These are phyloP conservation scores for Penicillium salamii DNA, from an alignment of 495 filamentous ascomycete species.

Conservation along the genomic window DNA sequence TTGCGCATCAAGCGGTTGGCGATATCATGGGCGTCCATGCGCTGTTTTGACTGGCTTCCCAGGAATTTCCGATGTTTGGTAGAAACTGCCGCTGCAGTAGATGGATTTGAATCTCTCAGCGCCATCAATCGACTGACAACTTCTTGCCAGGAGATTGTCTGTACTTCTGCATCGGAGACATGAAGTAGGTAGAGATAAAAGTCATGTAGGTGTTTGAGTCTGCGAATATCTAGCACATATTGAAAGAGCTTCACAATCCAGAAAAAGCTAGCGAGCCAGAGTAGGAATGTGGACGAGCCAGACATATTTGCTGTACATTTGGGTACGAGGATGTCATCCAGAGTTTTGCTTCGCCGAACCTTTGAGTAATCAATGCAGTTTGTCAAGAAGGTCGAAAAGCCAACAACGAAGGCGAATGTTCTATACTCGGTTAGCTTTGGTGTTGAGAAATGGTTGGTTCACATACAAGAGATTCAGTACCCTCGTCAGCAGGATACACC, in stretches of 20 bases:
- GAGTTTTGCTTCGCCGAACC: constrained; percentile 68
- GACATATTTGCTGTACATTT: constrained; percentile 89
- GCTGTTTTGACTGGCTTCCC: constrained; percentile 85
- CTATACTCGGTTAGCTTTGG: constrained; percentile 29
- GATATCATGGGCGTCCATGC: constrained; percentile 95
- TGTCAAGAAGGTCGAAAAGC: constrained; percentile 79
- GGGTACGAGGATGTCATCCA: constrained; percentile 74
- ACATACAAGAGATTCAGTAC: constrained; percentile 72
- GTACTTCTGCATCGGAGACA: constrained; percentile 88
- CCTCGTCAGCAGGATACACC: constrained; percentile 78
- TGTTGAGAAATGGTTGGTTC: not conserved
- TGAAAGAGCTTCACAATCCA: constrained; percentile 78
- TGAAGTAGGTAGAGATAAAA: constrained; percentile 86
- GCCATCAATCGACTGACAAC: constrained; percentile 86
- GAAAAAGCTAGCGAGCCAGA: constrained; percentile 87
- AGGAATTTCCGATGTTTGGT: constrained; percentile 63
- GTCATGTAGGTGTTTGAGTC: constrained; percentile 75
- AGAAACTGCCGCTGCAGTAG: constrained; percentile 68
- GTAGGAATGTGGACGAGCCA: constrained; percentile 66
- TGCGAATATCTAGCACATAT: constrained; percentile 70
- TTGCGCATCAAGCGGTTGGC: constrained; percentile 95
- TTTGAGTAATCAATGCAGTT: constrained; percentile 83
- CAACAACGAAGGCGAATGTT: constrained; percentile 74
- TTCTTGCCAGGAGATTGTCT: constrained; percentile 95
- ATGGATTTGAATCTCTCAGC: constrained; percentile 80